Evolutionary conservation across 768 basidiomycete species (phyloP), one percentile per base, ranked within the genome.

Genomic region (Glaciozyma antarctica): DNA sequence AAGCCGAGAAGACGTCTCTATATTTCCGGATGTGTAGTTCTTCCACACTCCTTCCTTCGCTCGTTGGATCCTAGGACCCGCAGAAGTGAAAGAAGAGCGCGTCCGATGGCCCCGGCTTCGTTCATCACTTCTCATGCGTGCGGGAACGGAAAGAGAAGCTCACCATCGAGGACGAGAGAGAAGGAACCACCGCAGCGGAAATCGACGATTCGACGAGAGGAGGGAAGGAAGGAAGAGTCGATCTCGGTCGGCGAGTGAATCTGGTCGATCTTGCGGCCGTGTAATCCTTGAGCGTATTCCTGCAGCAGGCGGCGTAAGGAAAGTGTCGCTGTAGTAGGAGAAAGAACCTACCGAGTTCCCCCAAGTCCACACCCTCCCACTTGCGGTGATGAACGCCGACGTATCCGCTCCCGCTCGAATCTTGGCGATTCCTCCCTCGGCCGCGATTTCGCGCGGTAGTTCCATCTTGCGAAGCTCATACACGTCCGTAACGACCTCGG

Each of bases 41-140:
- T 26, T 58, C 44, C 57, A 5, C 43, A 17, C 57, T 58, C 43
- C 43, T 26, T 44, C 57, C 17, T 26, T 17, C 38, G 15, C 30
- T 53, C 52, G 52, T 53, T 17, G 26, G 52, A 26, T 16, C n/a
- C 21, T 30, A 32, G 30, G 48, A 49, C 48, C 22, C 22, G 22
- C 48, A n/a, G 32, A 32, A 45, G n/a, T 3, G 22, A 43, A 32
- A 12, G 28, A 38, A 26, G 51, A 56, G 60, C 63, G 48, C 45
- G 47, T 70, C 56, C 56, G 65, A 66, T 70, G 69, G 69, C 69
- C 69, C 69, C 69, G 69, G 69, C 69, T 45, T 63, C 0, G 32
- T 41, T 64, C 63, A 53, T 67, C 57, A 28, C 59, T 15, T 64
- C 24, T 28, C 22, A 4, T 17, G 16, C 24, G 53, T 22, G 44